These are phyloP conservation scores for Coemansia sp. DNA, from an alignment of 192 early-diverging fungal genomes.

Conservation along the genomic window DNA sequence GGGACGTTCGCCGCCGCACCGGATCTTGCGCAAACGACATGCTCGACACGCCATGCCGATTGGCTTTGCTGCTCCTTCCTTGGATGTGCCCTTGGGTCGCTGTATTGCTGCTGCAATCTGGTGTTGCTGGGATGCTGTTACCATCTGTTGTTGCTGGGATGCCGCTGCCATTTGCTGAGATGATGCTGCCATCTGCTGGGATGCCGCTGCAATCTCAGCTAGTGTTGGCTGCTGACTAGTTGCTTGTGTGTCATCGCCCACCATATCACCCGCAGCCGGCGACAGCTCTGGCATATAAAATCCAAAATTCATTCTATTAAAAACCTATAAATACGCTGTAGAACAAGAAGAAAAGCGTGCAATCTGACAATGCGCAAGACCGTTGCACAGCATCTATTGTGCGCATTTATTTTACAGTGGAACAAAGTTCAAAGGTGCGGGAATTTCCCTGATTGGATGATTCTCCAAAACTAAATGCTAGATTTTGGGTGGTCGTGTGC, in stretches of 20 bases:
- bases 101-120: not conserved
- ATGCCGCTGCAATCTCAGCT: slow-evolving; percentile 11
- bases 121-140: not conserved
- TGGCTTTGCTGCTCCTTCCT: slow-evolving; percentile 9
- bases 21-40: slow-evolving; percentile 52
- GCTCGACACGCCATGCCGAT: slow-evolving; percentile 55
- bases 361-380: not conserved
- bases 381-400: too few relatives aligned
- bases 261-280: not conserved
- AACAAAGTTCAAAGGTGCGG: too few relatives aligned
- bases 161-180: too few relatives aligned
- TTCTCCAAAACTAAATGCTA: too few relatives aligned
- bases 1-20: slow-evolving; percentile 53
- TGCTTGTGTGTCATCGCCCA: not conserved
- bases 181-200: not conserved
- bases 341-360: not conserved
- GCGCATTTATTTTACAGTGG: too few relatives aligned
- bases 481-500: too few relatives aligned
- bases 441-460: too few relatives aligned
- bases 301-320: slow-evolving; percentile 7
- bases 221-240: slow-evolving; percentile 9
- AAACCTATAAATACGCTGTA: not conserved
- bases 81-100: not conserved
- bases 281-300: slow-evolving; percentile 9
- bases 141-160: too few relatives aligned